Conservation (phyloP, 495 filamentous ascomycete species). For the Oleoguttula mirabilis region DNA sequence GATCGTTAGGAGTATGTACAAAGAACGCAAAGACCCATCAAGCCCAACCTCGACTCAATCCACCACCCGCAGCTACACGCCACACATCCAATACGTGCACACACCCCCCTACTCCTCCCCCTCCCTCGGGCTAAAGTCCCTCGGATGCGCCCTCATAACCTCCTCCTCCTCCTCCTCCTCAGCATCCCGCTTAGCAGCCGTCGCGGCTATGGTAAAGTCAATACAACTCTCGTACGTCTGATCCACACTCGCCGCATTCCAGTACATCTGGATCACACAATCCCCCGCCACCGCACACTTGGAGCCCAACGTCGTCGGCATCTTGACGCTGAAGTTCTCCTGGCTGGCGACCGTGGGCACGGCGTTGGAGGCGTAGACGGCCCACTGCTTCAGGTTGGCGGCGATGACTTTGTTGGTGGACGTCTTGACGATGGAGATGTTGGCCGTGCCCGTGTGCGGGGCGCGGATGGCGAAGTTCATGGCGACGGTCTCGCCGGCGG, state of each 20-base stretch:
- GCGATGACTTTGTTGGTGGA: conserved; percentile 43
- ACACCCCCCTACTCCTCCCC: no score
- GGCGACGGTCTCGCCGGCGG: conserved; percentile 45
- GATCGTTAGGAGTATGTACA: no score
- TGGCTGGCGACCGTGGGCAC: conserved; percentile 42
- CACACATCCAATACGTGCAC: no score
- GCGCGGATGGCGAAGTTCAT: conserved; percentile 49
- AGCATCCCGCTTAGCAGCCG: no score
- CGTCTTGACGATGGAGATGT: conserved; percentile 45
- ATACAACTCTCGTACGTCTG: conserved; percentile 67
- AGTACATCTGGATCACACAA: conserved; percentile 61
- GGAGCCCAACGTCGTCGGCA: conserved; percentile 45
- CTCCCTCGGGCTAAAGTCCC: no score
- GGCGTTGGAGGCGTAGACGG: conserved; percentile 41
- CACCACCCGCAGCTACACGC: no score
- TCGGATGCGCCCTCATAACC: no score
- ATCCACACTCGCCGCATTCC: conserved; percentile 50
- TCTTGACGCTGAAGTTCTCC: conserved; percentile 51
- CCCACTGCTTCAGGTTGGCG: conserved; percentile 43
- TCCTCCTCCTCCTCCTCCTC: no score
- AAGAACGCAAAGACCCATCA: no score
- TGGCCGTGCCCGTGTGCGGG: conserved; percentile 53
- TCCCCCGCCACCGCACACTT: conserved; percentile 48
- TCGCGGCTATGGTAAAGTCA: no score
- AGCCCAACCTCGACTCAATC: no score